Base-by-base conservation (phyloP, 164 flowering plant genomes). In the Kingdonia uniflora region DNA sequence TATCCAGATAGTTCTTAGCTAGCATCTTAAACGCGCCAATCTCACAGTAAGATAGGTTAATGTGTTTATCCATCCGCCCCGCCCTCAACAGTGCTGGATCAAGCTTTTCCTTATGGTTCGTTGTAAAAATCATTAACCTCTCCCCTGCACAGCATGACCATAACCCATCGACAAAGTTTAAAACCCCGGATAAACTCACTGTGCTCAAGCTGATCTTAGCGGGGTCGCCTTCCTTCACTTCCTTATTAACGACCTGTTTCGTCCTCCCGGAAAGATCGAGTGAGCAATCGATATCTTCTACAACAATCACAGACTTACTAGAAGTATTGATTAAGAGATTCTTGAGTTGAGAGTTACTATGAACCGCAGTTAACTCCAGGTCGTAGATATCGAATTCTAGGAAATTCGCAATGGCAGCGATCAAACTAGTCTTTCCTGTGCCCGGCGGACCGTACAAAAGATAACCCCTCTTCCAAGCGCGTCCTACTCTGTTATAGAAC, bases 341-440 rank as follows among this genome's bases (percentile, higher is more conserved):
- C 24, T 67, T 42, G 23, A 70, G 39, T 44, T 70, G 65, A 3
- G 70, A 66, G 35, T 70, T 70, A 38, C 60, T 60, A 3, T 52
- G 55, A 8, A 70, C 74, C 0, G 68, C 59, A 0, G 65, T 70
- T 17, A 70, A 35, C 14, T 70, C 74, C 26, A 70, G 15, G 25
- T 70, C 74, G n/a, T 70, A 70, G 41, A 70, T 70, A 16, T 70
- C 74, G 6, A 62, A 70, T n/a, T 63, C 70, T 1, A 70, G 62
- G 51, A 62, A 66, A 55, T 70, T 70, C 5, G 74, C 70, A 42
- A 70, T 70, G 19, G 74, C 70, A 6, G 74, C 74, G 19, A 70
- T 63, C 56, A 70, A 43, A 26, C 70, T 70, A 0, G 74, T 66
- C 65, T 66, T 66, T 6, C 74, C 70, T 0, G 70, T 66, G 0